A percentile compares a stretch with the other conserved stretches of the same genome.
These are phyloP conservation scores for Huntiella savannae DNA, from an alignment of 2,329 filamentous ascomycete species.

Conservation along the genomic window DNA sequence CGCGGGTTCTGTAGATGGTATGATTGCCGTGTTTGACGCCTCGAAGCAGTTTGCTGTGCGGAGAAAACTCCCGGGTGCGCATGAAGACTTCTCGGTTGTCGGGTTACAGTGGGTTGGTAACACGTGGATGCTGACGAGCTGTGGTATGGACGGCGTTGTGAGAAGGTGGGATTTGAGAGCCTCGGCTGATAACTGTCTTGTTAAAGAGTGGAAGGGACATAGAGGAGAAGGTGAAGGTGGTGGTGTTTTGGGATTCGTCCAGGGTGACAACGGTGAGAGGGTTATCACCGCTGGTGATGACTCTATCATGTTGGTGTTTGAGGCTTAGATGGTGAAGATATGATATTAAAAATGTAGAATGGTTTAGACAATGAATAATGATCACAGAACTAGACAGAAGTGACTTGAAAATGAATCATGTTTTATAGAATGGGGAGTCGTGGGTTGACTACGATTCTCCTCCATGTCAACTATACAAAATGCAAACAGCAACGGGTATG, in stretches of 20 bases:
- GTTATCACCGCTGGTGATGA: slow-evolving; percentile 89
- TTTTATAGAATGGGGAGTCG: not conserved
- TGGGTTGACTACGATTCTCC: not conserved
- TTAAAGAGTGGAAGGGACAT: slow-evolving; percentile 84
- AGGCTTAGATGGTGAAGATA: slow-evolving; percentile 22
- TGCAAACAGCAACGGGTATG: slow-evolving; percentile 10
- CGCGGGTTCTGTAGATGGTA: slow-evolving; percentile 52
- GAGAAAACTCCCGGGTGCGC: slow-evolving; percentile 60
- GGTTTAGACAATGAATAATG: slow-evolving; percentile 2
- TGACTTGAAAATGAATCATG: too few species aligned
- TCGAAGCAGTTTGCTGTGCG: slow-evolving; percentile 74
- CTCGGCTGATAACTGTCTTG: slow-evolving; percentile 46
- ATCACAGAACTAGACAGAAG: not conserved
- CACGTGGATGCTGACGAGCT: slow-evolving; percentile 60
- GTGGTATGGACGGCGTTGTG: slow-evolving; percentile 82
- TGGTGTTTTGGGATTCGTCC: slow-evolving; percentile 79
- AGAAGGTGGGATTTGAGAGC: slow-evolving; percentile 66
- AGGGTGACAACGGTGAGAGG: slow-evolving; percentile 52
- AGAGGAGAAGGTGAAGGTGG: slow-evolving; percentile 68
- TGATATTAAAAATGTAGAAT: not conserved
- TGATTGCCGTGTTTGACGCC: slow-evolving; percentile 72
- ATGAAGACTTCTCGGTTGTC: slow-evolving; percentile 77
- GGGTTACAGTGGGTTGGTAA: slow-evolving; percentile 69
- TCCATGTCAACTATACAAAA: not conserved
- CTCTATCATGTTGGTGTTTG: slow-evolving; percentile 47